A percentile compares a stretch with the other conserved stretches of the same genome.
Conservation (phyloP, 352 stramenopile species). For the Globisporangium paddicum region DNA sequence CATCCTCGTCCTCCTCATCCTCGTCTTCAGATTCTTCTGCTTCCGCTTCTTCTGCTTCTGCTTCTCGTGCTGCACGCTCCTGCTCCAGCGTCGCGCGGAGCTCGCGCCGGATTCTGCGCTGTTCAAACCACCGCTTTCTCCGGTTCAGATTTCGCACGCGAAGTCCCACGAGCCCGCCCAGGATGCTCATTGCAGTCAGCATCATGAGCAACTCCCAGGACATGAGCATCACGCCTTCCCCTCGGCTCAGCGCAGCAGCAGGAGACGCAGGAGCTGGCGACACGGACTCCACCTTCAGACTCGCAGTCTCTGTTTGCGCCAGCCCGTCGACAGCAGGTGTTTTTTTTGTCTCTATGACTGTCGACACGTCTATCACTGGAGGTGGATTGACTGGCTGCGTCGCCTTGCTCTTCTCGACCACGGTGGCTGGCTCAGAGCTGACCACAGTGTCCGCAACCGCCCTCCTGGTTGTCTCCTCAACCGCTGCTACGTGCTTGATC, state of each 20-base stretch:
- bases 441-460: background rate
- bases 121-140: slow-evolving; percentile 44
- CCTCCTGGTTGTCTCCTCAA: slow-evolving; percentile 16
- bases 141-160: slow-evolving; percentile 43
- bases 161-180: slow-evolving; percentile 40
- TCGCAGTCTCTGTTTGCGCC: background rate
- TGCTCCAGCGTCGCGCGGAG: slow-evolving; percentile 20
- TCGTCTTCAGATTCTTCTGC: slow-evolving; percentile 12
- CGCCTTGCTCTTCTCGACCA: background rate
- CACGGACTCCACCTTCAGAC: background rate
- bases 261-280: background rate
- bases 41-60: slow-evolving; percentile 16
- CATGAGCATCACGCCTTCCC: slow-evolving; percentile 24
- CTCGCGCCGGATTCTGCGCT: slow-evolving; percentile 30
- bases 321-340: background rate
- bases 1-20: slow-evolving; percentile 3
- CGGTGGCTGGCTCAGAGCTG: background rate
- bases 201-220: slow-evolving; percentile 39
- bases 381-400: background rate
- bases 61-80: slow-evolving; percentile 13
- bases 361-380: background rate
- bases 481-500: slow-evolving; percentile 23
- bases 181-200: slow-evolving; percentile 29
- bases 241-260: background rate
- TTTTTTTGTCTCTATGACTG: background rate